Percentiles rank a stretch among this genome's conserved stretches.
phyloP scores from a whole-genome alignment of 1,284 basidiomycete genomes.

The Inonotus hispidus region DNA sequence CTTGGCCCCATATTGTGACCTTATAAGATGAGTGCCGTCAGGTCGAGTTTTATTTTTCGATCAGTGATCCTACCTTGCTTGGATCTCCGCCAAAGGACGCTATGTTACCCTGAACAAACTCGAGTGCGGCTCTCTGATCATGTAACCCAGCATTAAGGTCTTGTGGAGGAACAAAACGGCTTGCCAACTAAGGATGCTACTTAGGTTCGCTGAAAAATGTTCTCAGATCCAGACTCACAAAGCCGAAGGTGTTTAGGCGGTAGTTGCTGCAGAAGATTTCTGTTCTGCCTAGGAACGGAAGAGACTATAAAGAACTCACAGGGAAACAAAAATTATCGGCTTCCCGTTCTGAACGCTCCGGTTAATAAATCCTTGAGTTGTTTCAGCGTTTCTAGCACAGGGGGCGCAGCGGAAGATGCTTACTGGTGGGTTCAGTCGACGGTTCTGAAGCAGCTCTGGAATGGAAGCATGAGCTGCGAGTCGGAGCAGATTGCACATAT shows the following conservation, averaged over 20 bases:
- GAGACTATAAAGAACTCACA: slow-evolving; percentile 30
- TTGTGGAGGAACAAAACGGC: slow-evolving; percentile 38
- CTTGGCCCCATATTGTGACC: slow-evolving; percentile 61
- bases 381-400: not conserved
- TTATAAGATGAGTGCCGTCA: slow-evolving; percentile 22
- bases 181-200: slow-evolving; percentile 39
- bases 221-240: slow-evolving; percentile 34
- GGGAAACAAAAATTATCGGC: slow-evolving; percentile 51
- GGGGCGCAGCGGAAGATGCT: slow-evolving; percentile 13
- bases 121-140: slow-evolving; percentile 52
- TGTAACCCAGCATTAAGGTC: slow-evolving; percentile 51
- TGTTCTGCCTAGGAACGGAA: slow-evolving; percentile 1
- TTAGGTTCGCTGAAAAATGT: not conserved
- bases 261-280: slow-evolving; percentile 38
- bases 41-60: not conserved
- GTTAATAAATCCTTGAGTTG: slow-evolving; percentile 36
- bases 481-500: not conserved
- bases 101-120: slow-evolving; percentile 59
- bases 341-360: slow-evolving; percentile 42
- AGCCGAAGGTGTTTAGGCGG: slow-evolving; percentile 54
- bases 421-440: slow-evolving; percentile 42
- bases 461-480: not conserved
- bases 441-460: slow-evolving; percentile 40
- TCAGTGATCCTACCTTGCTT: slow-evolving; percentile 35
- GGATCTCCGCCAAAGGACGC: slow-evolving; percentile 60